phyloP scores from a whole-genome alignment of 2,329 filamentous ascomycete species.

The Plenodomus lindquistii region DNA sequence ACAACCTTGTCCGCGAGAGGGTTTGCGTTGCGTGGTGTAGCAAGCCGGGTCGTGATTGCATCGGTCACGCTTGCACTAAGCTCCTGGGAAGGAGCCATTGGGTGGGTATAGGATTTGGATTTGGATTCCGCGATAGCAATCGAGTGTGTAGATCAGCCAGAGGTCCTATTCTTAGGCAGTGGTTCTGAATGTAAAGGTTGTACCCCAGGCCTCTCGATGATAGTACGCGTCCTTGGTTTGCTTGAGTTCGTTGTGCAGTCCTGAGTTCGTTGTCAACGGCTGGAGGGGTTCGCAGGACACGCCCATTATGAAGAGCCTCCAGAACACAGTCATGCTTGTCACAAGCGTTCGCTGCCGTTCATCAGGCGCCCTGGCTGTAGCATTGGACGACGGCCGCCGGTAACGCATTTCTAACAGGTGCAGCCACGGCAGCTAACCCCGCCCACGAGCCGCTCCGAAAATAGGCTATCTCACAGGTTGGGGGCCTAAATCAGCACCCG shows the following conservation, averaged over 20 bases:
- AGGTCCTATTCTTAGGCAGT: no score
- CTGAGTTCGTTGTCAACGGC: constrained; percentile 9
- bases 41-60: constrained; percentile 18
- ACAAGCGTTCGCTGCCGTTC: not conserved
- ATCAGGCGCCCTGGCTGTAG: not conserved
- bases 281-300: constrained; percentile 19
- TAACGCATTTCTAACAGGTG: not conserved
- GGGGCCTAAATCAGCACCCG: not conserved
- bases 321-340: not conserved
- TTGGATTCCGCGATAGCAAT: not conserved
- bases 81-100: constrained; percentile 15
- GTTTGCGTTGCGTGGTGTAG: constrained; percentile 16
- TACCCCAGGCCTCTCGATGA: no score
- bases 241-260: constrained; percentile 5
- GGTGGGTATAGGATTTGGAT: not conserved
- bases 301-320: constrained; percentile 16
- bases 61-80: constrained; percentile 10
- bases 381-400: not conserved
- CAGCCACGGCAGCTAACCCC: not conserved
- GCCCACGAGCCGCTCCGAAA: not conserved
- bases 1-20: constrained; percentile 24
- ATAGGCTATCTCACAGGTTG: not conserved
- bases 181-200: no score
- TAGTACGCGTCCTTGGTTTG: no score
- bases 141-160: no score